Percentiles rank a stretch among this genome's conserved stretches.
phyloP scores from a whole-genome alignment of 495 filamentous ascomycete species.

The Elasticomyces elasticus region DNA sequence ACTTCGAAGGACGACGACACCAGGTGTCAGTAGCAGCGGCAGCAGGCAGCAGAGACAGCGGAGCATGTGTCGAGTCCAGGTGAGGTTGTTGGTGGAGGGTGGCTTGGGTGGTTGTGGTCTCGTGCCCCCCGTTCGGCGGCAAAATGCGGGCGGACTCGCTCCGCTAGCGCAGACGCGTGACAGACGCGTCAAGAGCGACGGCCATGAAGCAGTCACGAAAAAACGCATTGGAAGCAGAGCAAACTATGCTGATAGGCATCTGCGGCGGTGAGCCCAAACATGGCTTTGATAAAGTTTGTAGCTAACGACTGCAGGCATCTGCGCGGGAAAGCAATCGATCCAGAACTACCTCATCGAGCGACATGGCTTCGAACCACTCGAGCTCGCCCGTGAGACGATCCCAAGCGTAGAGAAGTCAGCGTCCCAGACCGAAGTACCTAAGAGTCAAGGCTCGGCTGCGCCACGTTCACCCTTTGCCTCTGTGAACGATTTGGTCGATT shows the following conservation, averaged over 20 bases:
- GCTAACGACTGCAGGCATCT: conserved; percentile 52
- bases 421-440: conserved; percentile 23
- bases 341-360: conserved; percentile 69
- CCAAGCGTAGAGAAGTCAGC: conserved; percentile 25
- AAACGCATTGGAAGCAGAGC: conserved; percentile 1
- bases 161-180: too few relatives aligned
- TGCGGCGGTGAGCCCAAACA: conserved; percentile 60
- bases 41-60: neutral
- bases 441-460: conserved; percentile 5
- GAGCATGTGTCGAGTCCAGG: neutral
- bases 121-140: too few relatives aligned
- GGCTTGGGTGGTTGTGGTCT: too few relatives aligned
- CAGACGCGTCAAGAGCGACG: too few relatives aligned
- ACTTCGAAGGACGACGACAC: neutral
- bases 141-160: too few relatives aligned
- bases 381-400: conserved; percentile 27
- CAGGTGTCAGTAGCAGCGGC: neutral
- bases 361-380: conserved; percentile 60
- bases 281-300: conserved; percentile 20
- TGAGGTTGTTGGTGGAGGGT: neutral
- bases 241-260: conserved; percentile 76
- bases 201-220: too few relatives aligned
- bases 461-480: conserved; percentile 42
- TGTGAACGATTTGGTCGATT: conserved; percentile 59
- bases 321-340: conserved; percentile 78